A percentile compares a stretch with the other conserved stretches of the same genome.
Evolutionary conservation across 2,329 filamentous ascomycete species (phyloP).

Genomic region (Cryphonectria naterciae): DNA sequence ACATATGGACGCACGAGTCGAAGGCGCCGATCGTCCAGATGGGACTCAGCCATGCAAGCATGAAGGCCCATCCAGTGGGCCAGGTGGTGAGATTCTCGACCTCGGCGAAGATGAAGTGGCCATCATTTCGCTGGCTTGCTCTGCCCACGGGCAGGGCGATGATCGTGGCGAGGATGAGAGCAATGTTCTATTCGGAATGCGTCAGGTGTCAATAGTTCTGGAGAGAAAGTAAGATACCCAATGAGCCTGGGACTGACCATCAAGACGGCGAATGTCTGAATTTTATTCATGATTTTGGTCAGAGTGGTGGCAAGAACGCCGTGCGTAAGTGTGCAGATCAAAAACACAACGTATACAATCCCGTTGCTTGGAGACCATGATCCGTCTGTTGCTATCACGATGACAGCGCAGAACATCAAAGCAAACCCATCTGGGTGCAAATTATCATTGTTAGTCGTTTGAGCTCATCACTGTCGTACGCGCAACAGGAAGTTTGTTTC

Average conservation of each 20-base stretch:
- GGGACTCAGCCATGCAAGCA: constrained; percentile 62
- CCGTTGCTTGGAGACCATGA: constrained; percentile 59
- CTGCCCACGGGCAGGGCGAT: constrained; percentile 60
- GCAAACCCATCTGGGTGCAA: constrained; percentile 48
- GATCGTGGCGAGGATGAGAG: constrained; percentile 59
- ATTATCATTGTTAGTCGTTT: neutral
- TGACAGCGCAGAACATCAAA: constrained; percentile 61
- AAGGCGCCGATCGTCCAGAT: constrained; percentile 66
- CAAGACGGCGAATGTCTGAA: constrained; percentile 60
- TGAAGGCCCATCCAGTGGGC: constrained; percentile 61
- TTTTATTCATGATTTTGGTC: constrained; percentile 60
- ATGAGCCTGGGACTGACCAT: constrained; percentile 34
- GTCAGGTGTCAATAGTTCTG: neutral
- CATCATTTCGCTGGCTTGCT: constrained; percentile 43
- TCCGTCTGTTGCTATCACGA: constrained; percentile 60
- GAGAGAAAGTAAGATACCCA: neutral
- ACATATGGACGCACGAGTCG: constrained; percentile 58
- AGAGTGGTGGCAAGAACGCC: constrained; percentile 57
- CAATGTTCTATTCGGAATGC: constrained; percentile 45
- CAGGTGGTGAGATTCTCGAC: constrained; percentile 62
- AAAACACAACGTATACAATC: constrained; percentile 60
- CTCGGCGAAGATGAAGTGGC: constrained; percentile 58
- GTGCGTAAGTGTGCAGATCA: constrained; percentile 57
- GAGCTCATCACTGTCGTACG: too few species aligned
- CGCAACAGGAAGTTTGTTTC: neutral